Base-by-base conservation (phyloP, 768 basidiomycete genomes). In the Grammothele lineata region DNA sequence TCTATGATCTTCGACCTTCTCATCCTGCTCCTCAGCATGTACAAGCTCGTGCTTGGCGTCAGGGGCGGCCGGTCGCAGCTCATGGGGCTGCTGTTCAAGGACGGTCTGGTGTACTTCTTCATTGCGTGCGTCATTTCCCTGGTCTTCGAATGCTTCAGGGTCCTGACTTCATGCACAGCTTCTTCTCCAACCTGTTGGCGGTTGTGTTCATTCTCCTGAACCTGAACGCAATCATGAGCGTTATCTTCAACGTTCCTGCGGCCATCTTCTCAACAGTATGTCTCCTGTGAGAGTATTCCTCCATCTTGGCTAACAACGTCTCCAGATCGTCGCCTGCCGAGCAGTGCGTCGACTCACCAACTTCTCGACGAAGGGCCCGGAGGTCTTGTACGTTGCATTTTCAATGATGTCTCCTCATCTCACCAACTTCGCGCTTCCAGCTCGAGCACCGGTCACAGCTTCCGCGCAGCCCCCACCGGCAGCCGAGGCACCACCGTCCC, bases 21-120 rank as follows among this genome's bases (percentile, higher is more conserved):
- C 35, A 81, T 86, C 43, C 71, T 87, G 37, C 54, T 70, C 27
- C 64, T 87, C 54, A 85, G 78, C 43, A 75, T 74, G 21, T 83
- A 77, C 66, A 86, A 83, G 60, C 73, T 87, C 34, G 63, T 62
- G 14, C 63, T 62, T 22, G 50, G 38, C 61, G 56, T 43, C 53
- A 44, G 42, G 45, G 21, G 62, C 65, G 35, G 78, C 73, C 56
- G 51, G 34, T 60, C 59, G 19, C 71, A 72, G 45, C 74, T 87
- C 17, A 71, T 78, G 37, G 72, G 75, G 34, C 71, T 87, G 68
- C 79, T 89, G 26, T 87, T 87, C 61, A 66, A 72, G n/a, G 85
- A 88, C 51, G 85, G 86, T 21, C 65, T 90, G 15, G 77, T 85
- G 45, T 89, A 76, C 67, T 89, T 89, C 66, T 66, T 89, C 57